Percentiles rank a stretch among this genome's conserved stretches.
These are phyloP conservation scores for Solanum virginianum DNA, from an alignment of 257 asterid genomes.

Conservation along the genomic window DNA sequence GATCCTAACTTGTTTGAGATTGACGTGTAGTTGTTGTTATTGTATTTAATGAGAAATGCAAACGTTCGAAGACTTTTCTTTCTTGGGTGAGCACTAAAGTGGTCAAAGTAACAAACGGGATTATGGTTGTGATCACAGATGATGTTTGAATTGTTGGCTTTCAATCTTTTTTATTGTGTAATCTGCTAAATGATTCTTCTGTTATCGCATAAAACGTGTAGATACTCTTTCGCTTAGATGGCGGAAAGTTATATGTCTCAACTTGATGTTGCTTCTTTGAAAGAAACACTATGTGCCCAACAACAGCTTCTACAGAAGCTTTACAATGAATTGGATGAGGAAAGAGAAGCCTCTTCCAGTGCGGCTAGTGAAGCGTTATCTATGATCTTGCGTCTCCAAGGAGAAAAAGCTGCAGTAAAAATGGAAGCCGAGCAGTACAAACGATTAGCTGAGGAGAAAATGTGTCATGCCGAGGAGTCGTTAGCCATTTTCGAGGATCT, in stretches of 20 bases:
- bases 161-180: neutral
- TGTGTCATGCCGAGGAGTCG: conserved; percentile 79
- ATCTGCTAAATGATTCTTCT: conserved; percentile 1
- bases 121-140: too few species aligned
- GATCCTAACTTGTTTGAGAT: too few species aligned
- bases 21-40: too few species aligned
- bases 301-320: conserved; percentile 72
- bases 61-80: too few species aligned
- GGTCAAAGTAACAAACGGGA: too few species aligned
- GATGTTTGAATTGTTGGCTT: too few species aligned
- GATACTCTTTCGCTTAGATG: conserved; percentile 15
- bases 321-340: conserved; percentile 74
- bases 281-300: conserved; percentile 64
- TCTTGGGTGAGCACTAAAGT: too few species aligned
- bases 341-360: conserved; percentile 75
- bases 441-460: conserved; percentile 75
- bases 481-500: conserved; percentile 69
- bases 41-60: too few species aligned
- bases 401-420: conserved; percentile 72
- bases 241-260: conserved; percentile 30
- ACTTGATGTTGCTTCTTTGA: conserved; percentile 32
- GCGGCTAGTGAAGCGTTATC: conserved; percentile 82
- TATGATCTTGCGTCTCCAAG: conserved; percentile 73
- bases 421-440: conserved; percentile 94
- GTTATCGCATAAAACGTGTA: neutral